phyloP scores from a whole-genome alignment of 441 rosid species.

The Kokia cookei region DNA sequence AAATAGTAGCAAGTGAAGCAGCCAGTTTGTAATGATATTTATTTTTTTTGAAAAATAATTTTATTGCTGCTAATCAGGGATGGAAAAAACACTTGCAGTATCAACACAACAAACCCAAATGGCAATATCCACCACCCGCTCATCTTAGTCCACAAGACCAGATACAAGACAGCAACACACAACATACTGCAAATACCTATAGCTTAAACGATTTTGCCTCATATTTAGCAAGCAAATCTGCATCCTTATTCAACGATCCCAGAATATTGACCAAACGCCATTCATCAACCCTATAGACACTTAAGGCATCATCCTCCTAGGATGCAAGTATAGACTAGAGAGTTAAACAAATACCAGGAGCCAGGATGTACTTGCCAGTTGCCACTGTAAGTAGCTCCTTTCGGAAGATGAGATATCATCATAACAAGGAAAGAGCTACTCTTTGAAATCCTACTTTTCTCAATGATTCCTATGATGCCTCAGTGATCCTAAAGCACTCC shows the following conservation, averaged over 20 bases:
- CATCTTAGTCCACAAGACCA: no score
- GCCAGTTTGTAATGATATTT: background rate
- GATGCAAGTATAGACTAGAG: background rate
- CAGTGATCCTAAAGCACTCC: background rate
- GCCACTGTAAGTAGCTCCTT: background rate
- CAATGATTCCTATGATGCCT: background rate
- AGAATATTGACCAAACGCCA: no score
- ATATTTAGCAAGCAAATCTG: no score
- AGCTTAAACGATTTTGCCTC: no score
- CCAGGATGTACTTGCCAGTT: background rate
- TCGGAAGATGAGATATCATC: background rate
- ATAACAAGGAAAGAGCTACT: background rate
- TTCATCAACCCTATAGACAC: background rate
- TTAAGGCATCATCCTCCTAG: background rate
- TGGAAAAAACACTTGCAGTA: no score
- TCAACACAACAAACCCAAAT: no score
- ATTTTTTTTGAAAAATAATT: background rate
- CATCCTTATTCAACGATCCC: no score
- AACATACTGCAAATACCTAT: no score
- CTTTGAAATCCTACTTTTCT: background rate
- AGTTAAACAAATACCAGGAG: background rate
- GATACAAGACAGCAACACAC: no score
- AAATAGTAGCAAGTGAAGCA: background rate
- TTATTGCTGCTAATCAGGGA: no score
- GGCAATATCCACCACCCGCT: no score